Percentiles rank a stretch among this genome's conserved stretches.
phyloP scores from a whole-genome alignment of 768 basidiomycete genomes.

The Kwoniella heveanensis region DNA sequence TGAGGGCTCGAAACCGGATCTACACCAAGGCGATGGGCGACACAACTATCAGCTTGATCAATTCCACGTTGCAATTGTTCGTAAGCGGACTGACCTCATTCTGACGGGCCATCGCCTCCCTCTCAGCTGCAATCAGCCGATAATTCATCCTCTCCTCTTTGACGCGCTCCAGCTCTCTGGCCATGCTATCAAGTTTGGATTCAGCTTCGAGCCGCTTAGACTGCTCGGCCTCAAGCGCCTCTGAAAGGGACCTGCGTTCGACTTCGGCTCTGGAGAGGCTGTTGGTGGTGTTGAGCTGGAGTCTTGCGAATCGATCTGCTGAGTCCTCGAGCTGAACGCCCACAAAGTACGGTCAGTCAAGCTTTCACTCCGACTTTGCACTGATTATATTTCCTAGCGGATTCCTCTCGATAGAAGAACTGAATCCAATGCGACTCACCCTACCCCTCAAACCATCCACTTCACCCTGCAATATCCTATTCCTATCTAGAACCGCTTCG shows the following conservation, averaged over 20 bases:
- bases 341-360: no score
- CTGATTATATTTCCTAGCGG: no score
- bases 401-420: not conserved
- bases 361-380: not conserved
- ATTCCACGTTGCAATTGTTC: no score
- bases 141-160: slow-evolving; percentile 21
- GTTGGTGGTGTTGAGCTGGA: slow-evolving; percentile 10
- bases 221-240: slow-evolving; percentile 7
- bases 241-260: not conserved
- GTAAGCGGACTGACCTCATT: slow-evolving; percentile 27
- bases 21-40: slow-evolving; percentile 2
- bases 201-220: slow-evolving; percentile 4
- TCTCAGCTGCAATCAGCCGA: slow-evolving; percentile 25
- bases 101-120: slow-evolving; percentile 22
- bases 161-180: slow-evolving; percentile 7
- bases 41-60: not conserved
- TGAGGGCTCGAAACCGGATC: slow-evolving; percentile 33
- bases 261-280: not conserved
- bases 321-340: slow-evolving; percentile 10
- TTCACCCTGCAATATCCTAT: slow-evolving; percentile 18
- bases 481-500: slow-evolving; percentile 21
- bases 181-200: slow-evolving; percentile 6
- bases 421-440: slow-evolving; percentile 11
- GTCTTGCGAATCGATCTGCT: slow-evolving; percentile 10
- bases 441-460: slow-evolving; percentile 16